Percentiles rank a stretch among this genome's conserved stretches.
Conservation (phyloP, 306 rosid species). For the Trifolium subterraneum region DNA sequence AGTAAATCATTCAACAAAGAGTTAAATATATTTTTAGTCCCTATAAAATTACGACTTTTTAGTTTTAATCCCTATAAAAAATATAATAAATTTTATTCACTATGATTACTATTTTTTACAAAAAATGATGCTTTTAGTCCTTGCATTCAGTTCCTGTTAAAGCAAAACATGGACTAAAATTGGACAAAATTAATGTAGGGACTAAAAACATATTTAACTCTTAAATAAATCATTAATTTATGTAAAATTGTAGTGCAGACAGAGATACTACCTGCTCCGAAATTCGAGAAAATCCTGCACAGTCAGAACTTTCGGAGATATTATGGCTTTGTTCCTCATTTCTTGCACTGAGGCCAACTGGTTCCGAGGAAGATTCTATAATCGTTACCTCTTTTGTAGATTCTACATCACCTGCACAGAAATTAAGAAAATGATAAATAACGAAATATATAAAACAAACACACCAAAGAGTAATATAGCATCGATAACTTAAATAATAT, state of each 20-base stretch:
- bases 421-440: conserved; percentile 35
- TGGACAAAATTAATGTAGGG: background rate
- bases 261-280: conserved; percentile 61
- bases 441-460: conserved; percentile 27
- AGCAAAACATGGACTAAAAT: background rate
- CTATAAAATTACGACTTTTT: background rate
- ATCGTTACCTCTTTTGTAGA: conserved; percentile 46
- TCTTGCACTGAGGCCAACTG: conserved; percentile 41
- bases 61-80: too few species aligned
- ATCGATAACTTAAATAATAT: conserved; percentile 30
- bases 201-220: background rate
- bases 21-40: background rate
- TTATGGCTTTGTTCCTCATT: conserved; percentile 52
- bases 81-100: background rate
- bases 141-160: background rate
- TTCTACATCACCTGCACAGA: conserved; percentile 59
- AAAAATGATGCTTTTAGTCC: background rate
- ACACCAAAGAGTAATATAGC: background rate
- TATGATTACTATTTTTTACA: background rate
- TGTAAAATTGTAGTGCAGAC: conserved; percentile 27
- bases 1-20: background rate
- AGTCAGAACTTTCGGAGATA: conserved; percentile 47
- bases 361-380: conserved; percentile 54
- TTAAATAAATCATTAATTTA: conserved; percentile 14
- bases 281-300: conserved; percentile 45